phyloP scores from a whole-genome alignment of 2,329 filamentous ascomycete genomes.

The Scorias spongiosa region DNA sequence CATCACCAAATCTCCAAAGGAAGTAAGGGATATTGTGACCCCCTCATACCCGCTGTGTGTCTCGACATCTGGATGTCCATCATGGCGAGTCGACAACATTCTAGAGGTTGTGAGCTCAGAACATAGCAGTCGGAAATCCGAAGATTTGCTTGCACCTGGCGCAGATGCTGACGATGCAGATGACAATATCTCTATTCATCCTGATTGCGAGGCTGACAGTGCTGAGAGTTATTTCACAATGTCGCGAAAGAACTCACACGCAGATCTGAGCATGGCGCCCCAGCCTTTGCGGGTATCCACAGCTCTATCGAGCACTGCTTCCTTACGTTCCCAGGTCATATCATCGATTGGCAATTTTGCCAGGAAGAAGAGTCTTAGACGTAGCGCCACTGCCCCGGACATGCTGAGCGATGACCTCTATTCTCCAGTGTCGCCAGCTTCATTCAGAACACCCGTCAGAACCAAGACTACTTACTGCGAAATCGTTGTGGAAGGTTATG shows the following conservation, averaged over 20 bases:
- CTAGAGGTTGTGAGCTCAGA: neutral
- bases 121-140: neutral
- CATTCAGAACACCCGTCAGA: conserved; percentile 15
- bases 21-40: conserved; percentile 42
- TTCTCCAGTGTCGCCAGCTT: conserved; percentile 8
- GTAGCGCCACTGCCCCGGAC: conserved; percentile 3
- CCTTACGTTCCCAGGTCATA: conserved; percentile 21
- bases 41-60: conserved; percentile 46
- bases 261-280: conserved; percentile 6
- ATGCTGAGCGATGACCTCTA: conserved; percentile 7
- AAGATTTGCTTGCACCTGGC: neutral
- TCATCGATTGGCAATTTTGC: conserved; percentile 16
- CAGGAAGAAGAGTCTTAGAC: conserved; percentile 10
- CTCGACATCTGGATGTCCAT: conserved; percentile 24
- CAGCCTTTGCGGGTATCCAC: conserved; percentile 7
- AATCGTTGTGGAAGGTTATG: conserved; percentile 24
- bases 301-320: conserved; percentile 18
- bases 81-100: neutral
- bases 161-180: conserved; percentile 3
- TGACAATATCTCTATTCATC: conserved; percentile 23
- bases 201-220: conserved; percentile 31
- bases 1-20: conserved; percentile 43
- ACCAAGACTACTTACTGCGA: conserved; percentile 19
- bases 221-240: conserved; percentile 19
- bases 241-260: neutral